Evolutionary conservation across 176 grass and related monocot genomes (phyloP), one percentile per base, ranked within the genome.

Genomic region (Aegilops longissima): DNA sequence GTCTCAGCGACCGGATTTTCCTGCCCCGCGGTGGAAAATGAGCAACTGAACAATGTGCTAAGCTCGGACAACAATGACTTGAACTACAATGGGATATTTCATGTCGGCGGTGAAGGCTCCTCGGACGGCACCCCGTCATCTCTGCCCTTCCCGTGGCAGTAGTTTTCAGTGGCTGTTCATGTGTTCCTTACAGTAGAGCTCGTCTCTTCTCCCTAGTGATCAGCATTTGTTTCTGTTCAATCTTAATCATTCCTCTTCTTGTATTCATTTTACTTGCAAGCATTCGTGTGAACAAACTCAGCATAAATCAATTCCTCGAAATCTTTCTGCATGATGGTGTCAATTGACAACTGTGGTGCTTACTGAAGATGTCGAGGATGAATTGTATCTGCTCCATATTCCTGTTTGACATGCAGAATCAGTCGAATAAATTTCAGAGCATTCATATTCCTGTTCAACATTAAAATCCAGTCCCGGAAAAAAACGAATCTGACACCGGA

Each of bases 61-160:
- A 36, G 80, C 47, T 61, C 78, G 18, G 78, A 82, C 29, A 88
- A 87, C 86, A 79, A 66, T 36, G 87, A 85, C 35, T 70, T 89
- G 68, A 87, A 79, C 73, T 92, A 87, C 73, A 70, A 74, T 18
- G 85, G 87, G 33, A 90, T 94, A 39, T 94, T 94, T 68, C 90
- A 92, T 40, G 81, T 86, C 17, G 89, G 77, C 2, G 85, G 75
- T 10, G 93, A 88, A 67, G 93, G 93, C 34, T 83, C 92, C 24
- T 90, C 93, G 0, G 85, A 92, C 12, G 90, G 85, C 30, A 49
- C 87, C 23, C 85, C 90, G 17, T 72, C 86, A 58, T 82, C 78
- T 73, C 69, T 90, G 13, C 85, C 90, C 5, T 95, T 92, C 87
- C 87, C 90, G 29, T 95, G 90, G 93, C 87, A 92, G 74, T 92